Evolutionary conservation across 1,139 yeast genomes (phyloP), one percentile per base, ranked within the genome.

Genomic region (Lodderomyces metapsilosis): DNA sequence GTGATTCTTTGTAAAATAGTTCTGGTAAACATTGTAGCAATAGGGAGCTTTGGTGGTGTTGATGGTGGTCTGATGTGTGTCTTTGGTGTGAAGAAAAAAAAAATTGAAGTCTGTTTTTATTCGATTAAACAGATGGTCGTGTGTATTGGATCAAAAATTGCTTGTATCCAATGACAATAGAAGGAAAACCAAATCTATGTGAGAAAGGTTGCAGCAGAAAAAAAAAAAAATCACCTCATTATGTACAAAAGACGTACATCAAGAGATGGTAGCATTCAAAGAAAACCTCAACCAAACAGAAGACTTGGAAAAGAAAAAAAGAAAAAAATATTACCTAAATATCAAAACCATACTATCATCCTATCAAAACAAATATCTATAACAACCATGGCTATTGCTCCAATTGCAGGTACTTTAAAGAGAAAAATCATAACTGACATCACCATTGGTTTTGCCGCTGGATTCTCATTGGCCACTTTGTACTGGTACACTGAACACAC

Each of bases 401-500:
- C 96, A 58, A 88, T 91, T 60, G 79, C 84, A 45, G 97, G 97
- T 54, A 73, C 86, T 53, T 78, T 91, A 52, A 87, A 80, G 73
- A 88, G 82, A 76, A 84, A 82, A 70, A 82, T 88, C 67, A 76
- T 85, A 62, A 78, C 86, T 54, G 97, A 92, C 62, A 80, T 91
- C 66, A 52, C 81, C 57, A 68, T 83, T 54, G 95, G 95, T 50
- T 68, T 71, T 49, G 76, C 60, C 43, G 58, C 64, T 52, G 78
- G 78, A 15, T 66, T 68, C 42, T 56, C 54, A 16, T 52, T 63
- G 44, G 70, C 68, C 34, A 52, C 58, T 42, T 61, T 57, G 36
- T 64, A 62, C 54, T 64, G 69, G 69, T 54, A 64, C 45, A 53
- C 51, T 34, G 68, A 64, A 57, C 97, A 89, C 83, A 81, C 77